Percentiles rank a stretch among this genome's conserved stretches.
These are phyloP conservation scores for Xerocomus amazonicus DNA, from an alignment of 1,284 basidiomycete species.

Conservation along the genomic window DNA sequence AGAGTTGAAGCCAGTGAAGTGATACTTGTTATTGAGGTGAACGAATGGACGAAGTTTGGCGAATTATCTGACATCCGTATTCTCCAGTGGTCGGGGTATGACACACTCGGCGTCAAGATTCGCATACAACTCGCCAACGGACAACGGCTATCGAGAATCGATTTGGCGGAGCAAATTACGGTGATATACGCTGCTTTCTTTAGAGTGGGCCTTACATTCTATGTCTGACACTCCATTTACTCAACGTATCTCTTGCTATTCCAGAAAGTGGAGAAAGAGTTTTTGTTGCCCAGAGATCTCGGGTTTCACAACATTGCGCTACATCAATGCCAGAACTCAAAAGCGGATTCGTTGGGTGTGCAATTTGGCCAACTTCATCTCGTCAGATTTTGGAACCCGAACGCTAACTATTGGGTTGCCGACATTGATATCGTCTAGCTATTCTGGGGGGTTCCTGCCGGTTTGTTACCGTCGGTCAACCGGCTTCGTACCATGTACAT, in stretches of 20 bases:
- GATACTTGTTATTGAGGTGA: conserved; percentile 8
- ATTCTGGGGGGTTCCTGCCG: no score
- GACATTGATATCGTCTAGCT: conserved; percentile 16
- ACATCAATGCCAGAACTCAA: conserved; percentile 3
- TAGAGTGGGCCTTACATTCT: conserved; percentile 1
- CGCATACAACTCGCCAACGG: not conserved
- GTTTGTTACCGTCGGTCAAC: no score
- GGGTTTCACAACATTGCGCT: conserved; percentile 15
- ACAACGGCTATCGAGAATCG: conserved; percentile 2
- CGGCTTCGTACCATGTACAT: no score
- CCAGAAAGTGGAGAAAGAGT: conserved; percentile 8
- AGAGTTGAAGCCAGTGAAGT: not conserved
- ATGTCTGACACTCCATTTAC: not conserved
- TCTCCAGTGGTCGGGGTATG: conserved; percentile 21
- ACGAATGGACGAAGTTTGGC: not conserved
- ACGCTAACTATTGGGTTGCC: conserved; percentile 11
- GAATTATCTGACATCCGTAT: not conserved
- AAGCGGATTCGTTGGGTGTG: conserved; percentile 9
- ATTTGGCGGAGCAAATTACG: conserved; percentile 6
- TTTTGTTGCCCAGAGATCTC: not conserved
- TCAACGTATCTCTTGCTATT: not conserved
- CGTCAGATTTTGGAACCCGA: not conserved
- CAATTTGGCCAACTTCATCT: conserved; percentile 16
- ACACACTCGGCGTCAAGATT: not conserved
- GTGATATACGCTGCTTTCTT: conserved; percentile 8